phyloP scores from a whole-genome alignment of 179 eudicot species.

The Beta lomatogona region DNA sequence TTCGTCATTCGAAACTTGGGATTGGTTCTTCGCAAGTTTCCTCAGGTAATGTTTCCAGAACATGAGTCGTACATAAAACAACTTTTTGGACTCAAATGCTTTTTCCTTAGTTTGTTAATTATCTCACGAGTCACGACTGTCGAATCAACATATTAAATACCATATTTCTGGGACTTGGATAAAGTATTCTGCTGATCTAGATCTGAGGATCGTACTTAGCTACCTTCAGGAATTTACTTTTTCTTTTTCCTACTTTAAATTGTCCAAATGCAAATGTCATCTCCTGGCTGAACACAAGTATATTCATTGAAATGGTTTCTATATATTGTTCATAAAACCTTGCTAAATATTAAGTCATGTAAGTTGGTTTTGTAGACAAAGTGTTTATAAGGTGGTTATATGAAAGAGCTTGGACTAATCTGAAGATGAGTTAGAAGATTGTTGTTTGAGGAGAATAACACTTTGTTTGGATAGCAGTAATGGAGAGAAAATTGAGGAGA shows the following conservation, averaged over 20 bases:
- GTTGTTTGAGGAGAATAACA: too few relatives aligned
- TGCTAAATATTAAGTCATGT: too few relatives aligned
- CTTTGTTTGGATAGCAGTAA: too few relatives aligned
- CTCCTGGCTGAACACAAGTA: background rate
- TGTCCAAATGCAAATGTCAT: background rate
- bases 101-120: background rate
- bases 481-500: too few relatives aligned
- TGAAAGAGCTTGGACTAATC: too few relatives aligned
- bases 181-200: background rate
- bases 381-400: too few relatives aligned
- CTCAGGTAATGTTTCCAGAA: slow-evolving; percentile 60
- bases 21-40: slow-evolving; percentile 83
- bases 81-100: background rate
- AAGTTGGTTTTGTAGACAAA: too few relatives aligned
- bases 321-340: too few relatives aligned
- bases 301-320: background rate
- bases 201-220: background rate
- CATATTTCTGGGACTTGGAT: background rate
- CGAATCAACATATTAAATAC: background rate
- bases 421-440: too few relatives aligned
- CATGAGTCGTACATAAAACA: background rate
- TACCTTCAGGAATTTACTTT: background rate
- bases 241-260: background rate
- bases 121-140: background rate
- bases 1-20: slow-evolving; percentile 87